Conservation (phyloP, 306 rosid species). For the Neltuma alba region DNA sequence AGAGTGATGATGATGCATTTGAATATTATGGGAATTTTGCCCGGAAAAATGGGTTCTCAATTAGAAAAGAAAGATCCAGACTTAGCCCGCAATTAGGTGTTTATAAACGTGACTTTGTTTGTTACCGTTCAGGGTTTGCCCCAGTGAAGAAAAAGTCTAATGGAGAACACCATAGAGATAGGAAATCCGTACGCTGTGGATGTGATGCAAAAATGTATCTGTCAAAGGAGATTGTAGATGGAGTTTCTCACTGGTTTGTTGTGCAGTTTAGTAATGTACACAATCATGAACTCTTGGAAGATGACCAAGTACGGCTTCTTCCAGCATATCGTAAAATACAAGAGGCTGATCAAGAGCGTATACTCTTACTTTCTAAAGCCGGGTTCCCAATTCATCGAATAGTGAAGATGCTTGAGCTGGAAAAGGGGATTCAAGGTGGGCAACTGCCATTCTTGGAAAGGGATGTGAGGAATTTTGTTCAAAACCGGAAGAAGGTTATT, state of each 20-base stretch:
- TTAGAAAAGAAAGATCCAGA: slow-evolving; percentile 90
- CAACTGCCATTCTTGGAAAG: slow-evolving; percentile 92
- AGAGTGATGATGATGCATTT: slow-evolving; percentile 92
- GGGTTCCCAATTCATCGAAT: slow-evolving; percentile 94
- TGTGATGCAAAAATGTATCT: slow-evolving; percentile 96
- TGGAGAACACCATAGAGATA: slow-evolving; percentile 91
- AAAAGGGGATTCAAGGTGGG: slow-evolving; percentile 95
- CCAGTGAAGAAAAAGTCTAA: slow-evolving; percentile 79
- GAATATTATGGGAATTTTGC: slow-evolving; percentile 87
- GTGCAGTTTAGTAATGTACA: slow-evolving; percentile 91
- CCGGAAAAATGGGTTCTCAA: slow-evolving; percentile 85
- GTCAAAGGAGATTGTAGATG: slow-evolving; percentile 85
- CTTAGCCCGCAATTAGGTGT: slow-evolving; percentile 90
- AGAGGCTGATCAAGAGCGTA: slow-evolving; percentile 90
- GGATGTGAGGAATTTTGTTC: slow-evolving; percentile 94
- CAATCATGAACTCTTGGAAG: slow-evolving; percentile 93
- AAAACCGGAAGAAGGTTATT: slow-evolving; percentile 84
- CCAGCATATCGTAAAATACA: slow-evolving; percentile 92
- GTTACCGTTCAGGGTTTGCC: slow-evolving; percentile 95
- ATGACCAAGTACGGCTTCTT: slow-evolving; percentile 94
- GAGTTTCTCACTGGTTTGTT: slow-evolving; percentile 89
- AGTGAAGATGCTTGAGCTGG: slow-evolving; percentile 93
- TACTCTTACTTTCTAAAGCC: slow-evolving; percentile 86
- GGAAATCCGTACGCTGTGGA: slow-evolving; percentile 92
- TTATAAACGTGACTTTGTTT: slow-evolving; percentile 94